Conservation (phyloP, 805 yeast species). For the Wickerhamomyces hampshirensis region DNA sequence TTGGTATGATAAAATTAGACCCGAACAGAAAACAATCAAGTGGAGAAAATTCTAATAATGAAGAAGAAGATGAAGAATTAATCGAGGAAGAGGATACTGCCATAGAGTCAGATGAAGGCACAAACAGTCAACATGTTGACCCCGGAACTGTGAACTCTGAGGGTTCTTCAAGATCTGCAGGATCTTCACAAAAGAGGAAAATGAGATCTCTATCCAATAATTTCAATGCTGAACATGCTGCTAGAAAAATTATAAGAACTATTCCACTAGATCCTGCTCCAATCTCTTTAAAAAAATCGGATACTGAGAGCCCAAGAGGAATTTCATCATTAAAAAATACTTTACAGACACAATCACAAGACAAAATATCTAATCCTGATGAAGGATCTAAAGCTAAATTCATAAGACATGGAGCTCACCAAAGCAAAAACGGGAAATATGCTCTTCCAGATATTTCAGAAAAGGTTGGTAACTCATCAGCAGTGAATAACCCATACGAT, state of each 20-base stretch:
- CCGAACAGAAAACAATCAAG: constrained; percentile 16
- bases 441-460: neutral
- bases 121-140: constrained; percentile 19
- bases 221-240: constrained; percentile 63
- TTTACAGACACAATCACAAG: constrained; percentile 19
- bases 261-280: constrained; percentile 85
- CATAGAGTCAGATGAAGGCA: constrained; percentile 19
- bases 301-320: constrained; percentile 11
- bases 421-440: no score
- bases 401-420: no score
- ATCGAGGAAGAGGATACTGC: no score
- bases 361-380: no score
- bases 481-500: no score
- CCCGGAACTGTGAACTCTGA: constrained; percentile 32
- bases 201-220: constrained; percentile 49
- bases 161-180: constrained; percentile 24
- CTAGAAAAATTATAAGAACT: constrained; percentile 69
- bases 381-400: neutral
- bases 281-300: constrained; percentile 31
- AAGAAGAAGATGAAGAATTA: constrained; percentile 24
- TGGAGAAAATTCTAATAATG: constrained; percentile 10
- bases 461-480: no score
- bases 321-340: constrained; percentile 16
- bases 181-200: constrained; percentile 28
- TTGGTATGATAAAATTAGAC: constrained; percentile 73